phyloP scores from a whole-genome alignment of 2,329 filamentous ascomycete species.

The Purpureocillium lavendulum region DNA sequence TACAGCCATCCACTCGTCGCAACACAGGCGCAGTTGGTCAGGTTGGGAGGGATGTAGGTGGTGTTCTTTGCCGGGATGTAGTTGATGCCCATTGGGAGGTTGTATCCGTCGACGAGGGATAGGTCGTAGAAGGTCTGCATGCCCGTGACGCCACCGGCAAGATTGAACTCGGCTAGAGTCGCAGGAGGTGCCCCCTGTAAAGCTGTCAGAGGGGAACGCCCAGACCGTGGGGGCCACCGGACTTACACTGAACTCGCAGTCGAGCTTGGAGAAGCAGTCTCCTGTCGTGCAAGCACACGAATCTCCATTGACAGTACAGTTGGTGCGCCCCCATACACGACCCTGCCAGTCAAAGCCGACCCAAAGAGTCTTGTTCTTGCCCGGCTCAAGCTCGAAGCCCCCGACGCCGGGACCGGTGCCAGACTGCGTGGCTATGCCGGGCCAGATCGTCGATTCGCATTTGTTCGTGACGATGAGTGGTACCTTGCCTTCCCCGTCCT shows the following conservation, averaged over 20 bases:
- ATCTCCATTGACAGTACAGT: slow-evolving; percentile 65
- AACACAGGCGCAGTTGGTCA: slow-evolving; percentile 70
- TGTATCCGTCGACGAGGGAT: slow-evolving; percentile 79
- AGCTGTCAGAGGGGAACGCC: not conserved
- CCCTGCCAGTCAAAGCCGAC: slow-evolving; percentile 73
- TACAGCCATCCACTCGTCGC: slow-evolving; percentile 58
- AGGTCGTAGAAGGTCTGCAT: slow-evolving; percentile 75
- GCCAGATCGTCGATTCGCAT: slow-evolving; percentile 66
- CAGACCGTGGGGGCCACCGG: not conserved
- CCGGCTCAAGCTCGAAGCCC: slow-evolving; percentile 59
- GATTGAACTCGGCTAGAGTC: slow-evolving; percentile 74
- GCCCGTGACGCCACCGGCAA: slow-evolving; percentile 53
- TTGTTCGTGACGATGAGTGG: slow-evolving; percentile 64
- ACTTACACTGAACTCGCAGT: slow-evolving; percentile 62
- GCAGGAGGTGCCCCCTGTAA: slow-evolving; percentile 60
- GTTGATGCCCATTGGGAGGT: slow-evolving; percentile 59
- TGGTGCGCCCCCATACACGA: slow-evolving; percentile 74
- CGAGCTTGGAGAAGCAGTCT: slow-evolving; percentile 63
- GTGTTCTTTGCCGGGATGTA: slow-evolving; percentile 54
- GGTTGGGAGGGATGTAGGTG: slow-evolving; percentile 62
- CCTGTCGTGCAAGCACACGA: slow-evolving; percentile 66
- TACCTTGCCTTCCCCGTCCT: slow-evolving; percentile 29
- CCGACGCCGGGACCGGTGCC: slow-evolving; percentile 58
- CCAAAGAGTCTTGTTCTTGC: slow-evolving; percentile 50
- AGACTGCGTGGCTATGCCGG: slow-evolving; percentile 64